These are phyloP conservation scores for Acorus gramineus DNA, from an alignment of 106 monocot species.

Conservation along the genomic window DNA sequence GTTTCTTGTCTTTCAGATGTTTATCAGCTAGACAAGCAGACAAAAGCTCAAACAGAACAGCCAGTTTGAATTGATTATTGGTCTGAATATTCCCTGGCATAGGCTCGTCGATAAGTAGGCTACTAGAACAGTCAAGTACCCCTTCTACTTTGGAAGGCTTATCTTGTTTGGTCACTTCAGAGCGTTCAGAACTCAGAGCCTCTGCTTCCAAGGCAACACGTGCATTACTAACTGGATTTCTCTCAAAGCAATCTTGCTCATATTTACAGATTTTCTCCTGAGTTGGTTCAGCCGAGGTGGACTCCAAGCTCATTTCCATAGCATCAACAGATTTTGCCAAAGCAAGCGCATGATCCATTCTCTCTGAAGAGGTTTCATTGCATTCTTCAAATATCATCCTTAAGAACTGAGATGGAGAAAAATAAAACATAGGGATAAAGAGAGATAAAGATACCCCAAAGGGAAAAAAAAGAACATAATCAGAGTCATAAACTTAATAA, in stretches of 20 bases:
- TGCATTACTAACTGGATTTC: neutral
- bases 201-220: slow-evolving; percentile 5
- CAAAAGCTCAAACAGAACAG: slow-evolving; percentile 66
- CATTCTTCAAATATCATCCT: slow-evolving; percentile 75
- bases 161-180: slow-evolving; percentile 19
- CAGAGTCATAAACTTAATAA: too few species aligned
- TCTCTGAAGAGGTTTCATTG: slow-evolving; percentile 32
- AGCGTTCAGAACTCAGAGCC: slow-evolving; percentile 6
- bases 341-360: slow-evolving; percentile 49
- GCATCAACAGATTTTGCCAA: slow-evolving; percentile 63
- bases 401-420: slow-evolving; percentile 35
- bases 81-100: slow-evolving; percentile 8
- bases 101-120: slow-evolving; percentile 9
- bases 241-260: slow-evolving; percentile 16
- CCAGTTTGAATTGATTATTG: slow-evolving; percentile 45
- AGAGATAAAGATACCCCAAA: neutral
- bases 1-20: slow-evolving; percentile 33
- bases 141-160: slow-evolving; percentile 8
- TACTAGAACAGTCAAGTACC: slow-evolving; percentile 2
- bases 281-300: slow-evolving; percentile 6
- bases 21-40: slow-evolving; percentile 93
- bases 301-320: slow-evolving; percentile 59
- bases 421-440: neutral
- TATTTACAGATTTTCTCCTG: slow-evolving; percentile 10
- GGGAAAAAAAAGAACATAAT: neutral